Base-by-base conservation (phyloP, 2,329 filamentous ascomycete species). In the Pleoardoris graminearum region DNA sequence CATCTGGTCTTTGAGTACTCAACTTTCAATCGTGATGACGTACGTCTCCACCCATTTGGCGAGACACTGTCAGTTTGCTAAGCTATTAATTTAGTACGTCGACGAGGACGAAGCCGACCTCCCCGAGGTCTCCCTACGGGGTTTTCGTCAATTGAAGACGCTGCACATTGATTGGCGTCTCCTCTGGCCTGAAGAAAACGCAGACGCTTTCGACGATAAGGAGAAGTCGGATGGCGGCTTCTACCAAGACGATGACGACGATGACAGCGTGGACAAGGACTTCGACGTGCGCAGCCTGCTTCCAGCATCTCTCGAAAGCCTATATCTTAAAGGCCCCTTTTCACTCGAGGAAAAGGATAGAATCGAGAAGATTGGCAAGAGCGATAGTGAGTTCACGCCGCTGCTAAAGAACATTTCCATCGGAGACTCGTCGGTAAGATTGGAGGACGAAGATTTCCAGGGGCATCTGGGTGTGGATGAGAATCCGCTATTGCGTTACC, bases 221-320 rank as follows among this genome's bases (percentile, higher is more conserved):
- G 32, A 37, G 19, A 21, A 19, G 21, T 19, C 32, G 8, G 44
- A 27, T 27, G 44, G 33, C n/a, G 44, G 44, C 16, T 47, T 37
- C 16, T 47, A 37, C 22, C 4, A 36, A n/a, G 44, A 47, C n/a
- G 44, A 47, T 10, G 17, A 30, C 7, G 12, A n/a, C 10, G 22
- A 27, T 4, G 7, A 10, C 21, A 22, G 7, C 7, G 35, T 16
- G n/a, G 17, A 16, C 14, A 17, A n/a, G 12, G n/a, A 37, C n/a
- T 47, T 47, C 22, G 44, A 47, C 23, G n/a, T 37, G 7, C 33
- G 21, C 6, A 36, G 21, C 8, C 14, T 47, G 1, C 44, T 47
- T 36, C 44, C 44, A 17, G 44, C 32, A n/a, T 47, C 44, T 7
- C 44, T 47, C 12, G 44, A 47, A 29, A 33, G 22, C n/a, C 33